Percentiles rank a stretch among this genome's conserved stretches.
Evolutionary conservation across 768 basidiomycete genomes (phyloP).

Genomic region (Boletus pseudo-olivaceus): DNA sequence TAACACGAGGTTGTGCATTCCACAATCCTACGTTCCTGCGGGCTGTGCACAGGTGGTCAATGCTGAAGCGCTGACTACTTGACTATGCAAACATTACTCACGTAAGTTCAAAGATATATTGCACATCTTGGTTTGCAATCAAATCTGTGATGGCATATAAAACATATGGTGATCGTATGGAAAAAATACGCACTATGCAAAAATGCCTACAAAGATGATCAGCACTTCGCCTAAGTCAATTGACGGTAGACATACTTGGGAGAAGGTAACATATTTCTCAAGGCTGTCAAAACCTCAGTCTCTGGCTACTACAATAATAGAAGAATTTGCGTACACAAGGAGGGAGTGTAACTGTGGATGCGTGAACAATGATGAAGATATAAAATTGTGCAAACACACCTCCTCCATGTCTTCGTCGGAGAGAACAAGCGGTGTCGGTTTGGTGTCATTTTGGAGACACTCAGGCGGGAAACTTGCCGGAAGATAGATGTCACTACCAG

Average conservation of each 20-base stretch:
- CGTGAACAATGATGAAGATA: background rate
- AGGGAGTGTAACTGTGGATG: constrained; percentile 49
- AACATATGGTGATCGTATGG: background rate
- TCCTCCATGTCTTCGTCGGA: constrained; percentile 46
- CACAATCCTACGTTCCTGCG: constrained; percentile 54
- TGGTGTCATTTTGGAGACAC: constrained; percentile 13
- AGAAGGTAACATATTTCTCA: constrained; percentile 30
- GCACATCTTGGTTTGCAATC: constrained; percentile 20
- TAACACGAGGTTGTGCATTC: constrained; percentile 60
- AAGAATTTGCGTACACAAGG: constrained; percentile 46
- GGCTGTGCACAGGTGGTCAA: constrained; percentile 20
- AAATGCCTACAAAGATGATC: constrained; percentile 15
- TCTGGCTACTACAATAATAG: constrained; percentile 2
- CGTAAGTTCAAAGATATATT: constrained; percentile 29
- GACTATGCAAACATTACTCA: constrained; percentile 2
- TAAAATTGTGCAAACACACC: constrained; percentile 29
- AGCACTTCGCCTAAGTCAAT: constrained; percentile 37
- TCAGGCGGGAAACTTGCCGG: constrained; percentile 54
- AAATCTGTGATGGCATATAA: constrained; percentile 15
- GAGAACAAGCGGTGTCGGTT: constrained; percentile 30
- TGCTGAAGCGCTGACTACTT: constrained; percentile 18
- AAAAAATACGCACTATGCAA: constrained; percentile 16
- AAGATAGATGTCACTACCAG: constrained; percentile 41
- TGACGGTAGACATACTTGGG: constrained; percentile 15
- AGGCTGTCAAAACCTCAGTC: constrained; percentile 42